Evolutionary conservation across 768 basidiomycete species (phyloP), one percentile per base, ranked within the genome.

Genomic region (Tylopilus vinaceipallidus): DNA sequence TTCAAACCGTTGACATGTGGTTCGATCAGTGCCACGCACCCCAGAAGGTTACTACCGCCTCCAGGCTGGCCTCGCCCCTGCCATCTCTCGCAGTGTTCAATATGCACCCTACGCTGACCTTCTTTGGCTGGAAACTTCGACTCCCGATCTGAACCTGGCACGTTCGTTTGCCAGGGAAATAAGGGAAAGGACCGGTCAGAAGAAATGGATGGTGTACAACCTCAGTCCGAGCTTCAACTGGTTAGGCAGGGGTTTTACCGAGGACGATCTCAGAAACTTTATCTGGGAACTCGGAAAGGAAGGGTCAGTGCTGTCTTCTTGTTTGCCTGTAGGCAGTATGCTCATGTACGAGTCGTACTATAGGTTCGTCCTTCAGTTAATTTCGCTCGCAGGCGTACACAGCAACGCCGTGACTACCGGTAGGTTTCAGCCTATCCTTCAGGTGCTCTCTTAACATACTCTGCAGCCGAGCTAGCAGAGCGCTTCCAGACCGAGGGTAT

Each of bases 201-300:
- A 50, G 54, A 90, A 85, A 60, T 85, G 82, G 83, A 81, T 97
- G 57, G 92, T 95, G 19, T 97, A 95, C 65, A 97, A 95, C 65
- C 72, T 97, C 49, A 93, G 91, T 60, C 94, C 93, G 5, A 91
- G 90, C 62, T 95, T 95, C 75, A 93, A 95, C 66, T 95, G 92
- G 93, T 73, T 81, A n/a, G 78, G 75, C 22, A 83, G 86, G 58
- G 91, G 91, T 13, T 95, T 88, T 68, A 78, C 79, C 37, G 81
- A 91, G 55, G 72, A 75, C 5, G 86, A 85, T 54, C 66, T 95
- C 58, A 92, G 88, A 76, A 81, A 78, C 66, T 95, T 95, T 61
- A 73, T 93, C 37, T 93, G 91, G 89, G 89, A 95, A 38, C 77
- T 95, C 42, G 92, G 81, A 14, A 90, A 91, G 69, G 91, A 93